A percentile compares a stretch with the other conserved stretches of the same genome.
phyloP scores from a whole-genome alignment of 768 basidiomycete species.

The Podaxis rugospora region DNA sequence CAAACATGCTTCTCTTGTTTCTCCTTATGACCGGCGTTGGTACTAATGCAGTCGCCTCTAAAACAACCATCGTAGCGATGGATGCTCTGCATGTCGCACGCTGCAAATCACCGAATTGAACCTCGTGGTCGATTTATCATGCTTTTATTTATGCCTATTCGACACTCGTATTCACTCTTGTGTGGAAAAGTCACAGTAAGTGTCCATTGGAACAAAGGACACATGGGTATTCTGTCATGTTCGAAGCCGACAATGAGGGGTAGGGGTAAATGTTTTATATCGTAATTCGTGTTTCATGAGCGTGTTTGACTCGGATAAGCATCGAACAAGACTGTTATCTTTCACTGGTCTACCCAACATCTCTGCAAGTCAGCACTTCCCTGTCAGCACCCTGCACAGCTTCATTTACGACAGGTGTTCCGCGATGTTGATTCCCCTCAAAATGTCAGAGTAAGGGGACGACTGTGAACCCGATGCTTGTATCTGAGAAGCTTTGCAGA shows the following conservation, averaged over 20 bases:
- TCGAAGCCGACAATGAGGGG: neutral
- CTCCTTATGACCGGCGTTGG: neutral
- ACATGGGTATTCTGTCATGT: too few relatives aligned
- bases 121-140: neutral
- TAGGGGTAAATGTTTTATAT: neutral
- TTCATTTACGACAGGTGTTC: neutral
- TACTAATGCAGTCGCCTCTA: neutral
- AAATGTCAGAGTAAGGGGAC: neutral
- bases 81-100: neutral
- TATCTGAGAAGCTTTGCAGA: constrained; percentile 3
- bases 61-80: neutral
- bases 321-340: neutral
- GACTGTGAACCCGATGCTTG: neutral
- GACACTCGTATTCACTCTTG: neutral
- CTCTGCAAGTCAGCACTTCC: neutral
- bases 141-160: neutral
- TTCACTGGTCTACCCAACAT: neutral
- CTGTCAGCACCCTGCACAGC: neutral
- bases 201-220: neutral
- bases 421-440: neutral
- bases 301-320: neutral
- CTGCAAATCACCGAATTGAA: neutral
- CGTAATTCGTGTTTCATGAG: neutral
- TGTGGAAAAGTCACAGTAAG: neutral
- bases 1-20: neutral